Conservation (phyloP, 345 rosid species). For the Arabis hirsuta region DNA sequence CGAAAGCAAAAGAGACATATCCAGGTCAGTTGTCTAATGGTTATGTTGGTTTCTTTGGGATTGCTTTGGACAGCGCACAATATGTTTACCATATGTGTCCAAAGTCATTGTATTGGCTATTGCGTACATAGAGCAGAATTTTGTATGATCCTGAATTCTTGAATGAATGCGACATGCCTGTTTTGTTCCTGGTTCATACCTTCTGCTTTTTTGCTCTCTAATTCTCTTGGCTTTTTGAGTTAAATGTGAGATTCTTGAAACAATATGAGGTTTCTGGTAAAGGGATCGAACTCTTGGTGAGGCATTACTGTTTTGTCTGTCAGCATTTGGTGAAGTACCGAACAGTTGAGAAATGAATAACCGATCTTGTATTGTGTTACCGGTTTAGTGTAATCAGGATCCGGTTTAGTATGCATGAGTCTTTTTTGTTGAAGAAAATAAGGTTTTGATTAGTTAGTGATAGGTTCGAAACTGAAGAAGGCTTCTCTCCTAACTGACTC, state of each 20-base stretch:
- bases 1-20: constrained; percentile 12
- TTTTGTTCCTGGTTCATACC: not conserved
- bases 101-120: constrained; percentile 10
- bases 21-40: constrained; percentile 21
- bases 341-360: not conserved
- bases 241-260: constrained; percentile 7
- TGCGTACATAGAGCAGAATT: not conserved
- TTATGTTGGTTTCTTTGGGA: constrained; percentile 25
- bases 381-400: constrained; percentile 24
- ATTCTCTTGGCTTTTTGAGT: not conserved
- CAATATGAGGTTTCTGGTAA: not conserved
- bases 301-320: too few species aligned
- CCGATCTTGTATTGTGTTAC: not conserved
- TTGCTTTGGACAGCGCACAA: not conserved
- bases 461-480: constrained; percentile 38
- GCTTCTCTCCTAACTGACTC: constrained; percentile 39
- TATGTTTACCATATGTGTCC: not conserved
- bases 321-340: not conserved
- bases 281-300: too few species aligned
- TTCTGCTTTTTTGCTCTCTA: not conserved
- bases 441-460: constrained; percentile 32
- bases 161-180: not conserved
- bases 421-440: not conserved
- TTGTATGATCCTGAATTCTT: constrained; percentile 10
- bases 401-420: constrained; percentile 16